Conservation (phyloP, 805 yeast species). For the Saccharomycopsis sp. region DNA sequence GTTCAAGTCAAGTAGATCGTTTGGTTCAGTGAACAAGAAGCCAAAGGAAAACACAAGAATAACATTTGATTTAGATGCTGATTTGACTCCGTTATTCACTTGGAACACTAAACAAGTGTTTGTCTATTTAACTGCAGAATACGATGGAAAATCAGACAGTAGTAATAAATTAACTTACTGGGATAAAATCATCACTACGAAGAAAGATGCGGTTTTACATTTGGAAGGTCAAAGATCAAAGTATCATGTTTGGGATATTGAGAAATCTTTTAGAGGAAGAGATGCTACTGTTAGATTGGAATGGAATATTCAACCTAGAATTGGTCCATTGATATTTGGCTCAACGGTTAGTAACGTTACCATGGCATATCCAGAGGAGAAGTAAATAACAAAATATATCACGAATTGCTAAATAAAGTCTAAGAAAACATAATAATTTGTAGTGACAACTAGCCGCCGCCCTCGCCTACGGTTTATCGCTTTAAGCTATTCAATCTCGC, state of each 20-base stretch:
- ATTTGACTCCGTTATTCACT: slow-evolving; percentile 74
- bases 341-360: slow-evolving; percentile 29
- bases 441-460: background rate
- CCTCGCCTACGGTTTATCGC: slow-evolving; percentile 29
- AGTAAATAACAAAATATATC: background rate
- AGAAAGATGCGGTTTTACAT: slow-evolving; percentile 50
- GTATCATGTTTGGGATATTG: slow-evolving; percentile 84
- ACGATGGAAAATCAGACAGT: slow-evolving; percentile 38
- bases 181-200: slow-evolving; percentile 70
- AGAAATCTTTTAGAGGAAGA: slow-evolving; percentile 47
- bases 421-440: background rate
- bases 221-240: slow-evolving; percentile 54
- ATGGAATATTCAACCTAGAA: slow-evolving; percentile 90
- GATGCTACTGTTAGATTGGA: slow-evolving; percentile 65
- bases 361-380: slow-evolving; percentile 1
- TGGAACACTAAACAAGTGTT: slow-evolving; percentile 98
- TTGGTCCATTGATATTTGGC: slow-evolving; percentile 76
- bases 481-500: slow-evolving; percentile 81
- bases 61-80: slow-evolving; percentile 65
- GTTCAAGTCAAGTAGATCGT: slow-evolving; percentile 47
- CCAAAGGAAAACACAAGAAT: slow-evolving; percentile 74
- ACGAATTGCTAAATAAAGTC: background rate
- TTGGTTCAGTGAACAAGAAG: slow-evolving; percentile 58
- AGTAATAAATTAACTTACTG: slow-evolving; percentile 74
- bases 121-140: slow-evolving; percentile 82